phyloP scores from a whole-genome alignment of 2,329 filamentous ascomycete genomes.

The Aspergillus sojae region DNA sequence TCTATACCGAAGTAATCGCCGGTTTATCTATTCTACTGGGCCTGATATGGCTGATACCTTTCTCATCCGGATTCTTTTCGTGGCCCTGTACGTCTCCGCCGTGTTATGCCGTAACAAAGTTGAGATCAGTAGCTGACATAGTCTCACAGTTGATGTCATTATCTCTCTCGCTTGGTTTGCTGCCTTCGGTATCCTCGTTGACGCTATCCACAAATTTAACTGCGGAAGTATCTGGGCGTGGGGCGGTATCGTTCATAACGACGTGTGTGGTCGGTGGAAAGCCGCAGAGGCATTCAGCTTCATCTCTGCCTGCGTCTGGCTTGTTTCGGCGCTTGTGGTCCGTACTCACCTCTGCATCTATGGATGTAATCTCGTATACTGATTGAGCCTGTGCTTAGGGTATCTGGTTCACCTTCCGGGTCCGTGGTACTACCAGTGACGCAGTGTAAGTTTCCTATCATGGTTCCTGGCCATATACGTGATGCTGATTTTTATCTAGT shows the following conservation, averaged over 20 bases:
- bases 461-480: background rate
- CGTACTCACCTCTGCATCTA: conserved; percentile 13
- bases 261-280: conserved; percentile 69
- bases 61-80: conserved; percentile 66
- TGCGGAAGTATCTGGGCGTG: conserved; percentile 65
- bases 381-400: conserved; percentile 22
- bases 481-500: background rate
- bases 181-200: conserved; percentile 66
- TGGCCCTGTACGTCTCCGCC: conserved; percentile 56
- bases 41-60: conserved; percentile 73
- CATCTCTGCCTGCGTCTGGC: conserved; percentile 71
- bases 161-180: conserved; percentile 72
- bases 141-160: conserved; percentile 60
- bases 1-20: conserved; percentile 74
- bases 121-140: conserved; percentile 3
- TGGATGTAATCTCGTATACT: background rate
- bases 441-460: conserved; percentile 25
- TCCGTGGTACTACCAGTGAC: conserved; percentile 19
- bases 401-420: conserved; percentile 41
- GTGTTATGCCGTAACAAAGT: background rate
- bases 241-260: conserved; percentile 53
- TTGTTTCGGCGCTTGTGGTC: conserved; percentile 63
- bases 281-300: conserved; percentile 72
- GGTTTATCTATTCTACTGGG: conserved; percentile 69
- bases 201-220: conserved; percentile 53